Conservation (phyloP, 192 early-diverging fungal species). For the Endogone sp. region DNA sequence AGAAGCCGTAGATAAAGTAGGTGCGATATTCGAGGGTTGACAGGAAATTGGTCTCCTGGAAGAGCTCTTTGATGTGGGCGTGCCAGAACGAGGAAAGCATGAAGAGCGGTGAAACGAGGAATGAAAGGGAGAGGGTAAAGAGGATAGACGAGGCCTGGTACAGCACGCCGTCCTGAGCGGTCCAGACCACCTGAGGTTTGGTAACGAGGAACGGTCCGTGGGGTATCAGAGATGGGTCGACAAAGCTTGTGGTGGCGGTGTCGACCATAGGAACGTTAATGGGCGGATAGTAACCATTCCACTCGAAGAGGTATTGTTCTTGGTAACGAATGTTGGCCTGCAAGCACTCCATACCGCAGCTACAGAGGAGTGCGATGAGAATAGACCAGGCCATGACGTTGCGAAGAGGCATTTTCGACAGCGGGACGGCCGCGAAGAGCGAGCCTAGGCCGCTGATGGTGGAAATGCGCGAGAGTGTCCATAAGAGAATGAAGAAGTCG, state of each 20-base stretch:
- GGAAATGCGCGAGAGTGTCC: background rate
- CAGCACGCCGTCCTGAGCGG: background rate
- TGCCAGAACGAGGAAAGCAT: background rate
- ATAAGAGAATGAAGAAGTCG: background rate
- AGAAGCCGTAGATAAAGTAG: background rate
- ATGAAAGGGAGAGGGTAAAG: background rate
- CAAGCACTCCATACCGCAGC: background rate
- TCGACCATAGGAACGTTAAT: background rate
- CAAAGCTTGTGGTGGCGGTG: background rate
- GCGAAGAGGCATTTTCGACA: background rate
- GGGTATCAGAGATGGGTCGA: too few species aligned
- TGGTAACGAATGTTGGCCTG: background rate
- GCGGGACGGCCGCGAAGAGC: background rate
- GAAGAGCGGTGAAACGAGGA: background rate
- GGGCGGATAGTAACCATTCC: background rate
- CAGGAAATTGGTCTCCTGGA: background rate
- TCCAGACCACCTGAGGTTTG: background rate
- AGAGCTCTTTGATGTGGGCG: background rate
- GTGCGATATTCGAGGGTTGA: background rate
- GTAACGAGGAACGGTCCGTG: background rate
- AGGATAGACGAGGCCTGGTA: background rate
- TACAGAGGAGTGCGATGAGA: background rate
- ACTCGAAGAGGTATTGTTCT: background rate
- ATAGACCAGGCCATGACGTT: background rate
- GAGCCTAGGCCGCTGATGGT: background rate